Evolutionary conservation across 108 stramenopile species (phyloP).

Genomic region (Bacterosira constricta): DNA sequence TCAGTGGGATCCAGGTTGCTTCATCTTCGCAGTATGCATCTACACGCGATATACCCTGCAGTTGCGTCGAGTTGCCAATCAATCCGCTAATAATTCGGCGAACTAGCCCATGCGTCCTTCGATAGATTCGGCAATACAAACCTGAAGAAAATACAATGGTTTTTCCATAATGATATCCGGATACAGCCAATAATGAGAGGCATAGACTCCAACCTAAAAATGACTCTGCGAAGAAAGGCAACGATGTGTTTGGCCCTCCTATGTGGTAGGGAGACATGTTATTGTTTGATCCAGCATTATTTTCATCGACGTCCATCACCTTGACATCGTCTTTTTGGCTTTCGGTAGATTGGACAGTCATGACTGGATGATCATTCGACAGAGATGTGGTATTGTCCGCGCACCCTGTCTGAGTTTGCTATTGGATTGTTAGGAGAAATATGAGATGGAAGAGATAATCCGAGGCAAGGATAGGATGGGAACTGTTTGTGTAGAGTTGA

Average conservation of each 20-base stretch:
- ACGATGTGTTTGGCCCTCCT: conserved; percentile 44
- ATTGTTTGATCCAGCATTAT: background rate
- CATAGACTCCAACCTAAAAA: conserved; percentile 45
- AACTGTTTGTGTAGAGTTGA: too few species aligned
- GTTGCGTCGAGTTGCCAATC: background rate
- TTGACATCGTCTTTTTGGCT: background rate
- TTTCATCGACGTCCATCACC: background rate
- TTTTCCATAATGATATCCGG: conserved; percentile 46
- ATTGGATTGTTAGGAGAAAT: too few species aligned
- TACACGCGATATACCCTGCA: background rate
- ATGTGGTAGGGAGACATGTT: conserved; percentile 20
- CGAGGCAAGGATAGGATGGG: too few species aligned
- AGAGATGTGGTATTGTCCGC: too few species aligned
- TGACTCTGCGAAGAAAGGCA: conserved; percentile 42
- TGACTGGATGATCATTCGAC: too few species aligned
- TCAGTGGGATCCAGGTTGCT: conserved; percentile 43
- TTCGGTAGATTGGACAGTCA: too few species aligned
- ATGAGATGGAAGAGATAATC: too few species aligned
- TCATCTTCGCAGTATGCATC: background rate
- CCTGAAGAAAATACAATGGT: conserved; percentile 24
- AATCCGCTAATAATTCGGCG: background rate
- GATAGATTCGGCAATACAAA: background rate
- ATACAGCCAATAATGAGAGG: conserved; percentile 47
- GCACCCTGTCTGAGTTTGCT: too few species aligned
- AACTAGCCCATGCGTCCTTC: background rate